Evolutionary conservation across 2,329 filamentous ascomycete species (phyloP), one percentile per base, ranked within the genome.

Genomic region (Daldinia sp.): DNA sequence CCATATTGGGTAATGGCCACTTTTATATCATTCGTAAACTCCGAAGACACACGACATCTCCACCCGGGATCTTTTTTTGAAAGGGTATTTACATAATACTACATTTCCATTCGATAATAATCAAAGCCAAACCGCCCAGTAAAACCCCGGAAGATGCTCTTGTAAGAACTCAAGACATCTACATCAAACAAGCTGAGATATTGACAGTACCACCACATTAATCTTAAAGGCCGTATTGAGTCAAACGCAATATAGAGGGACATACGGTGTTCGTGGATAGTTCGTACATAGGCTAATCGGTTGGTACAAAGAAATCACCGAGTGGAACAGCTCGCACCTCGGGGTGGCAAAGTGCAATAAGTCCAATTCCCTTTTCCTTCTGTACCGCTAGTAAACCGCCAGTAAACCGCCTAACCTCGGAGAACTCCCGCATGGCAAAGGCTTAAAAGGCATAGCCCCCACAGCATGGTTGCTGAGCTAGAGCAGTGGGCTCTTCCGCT

Each of bases 311-410:
- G 29, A 39, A 50, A 39, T 7, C 5, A 17, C 25, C 50, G 21
- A 45, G 27, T 55, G 27, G 58, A 34, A 50, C 25, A 13, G 8
- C 30, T 51, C 25, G 27, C 17, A n/a, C 1, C 49, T 45, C 43
- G 41, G 32, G 9, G 39, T 60, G 57, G 49, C 57, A 39, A 60
- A 49, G 23, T 30, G 17, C 32, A 30, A 21, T 47, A 52, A 4
- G 21, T 37, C 37, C 6, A 43, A 41, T 35, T 47, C 43, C 39
- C 45, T 49, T 19, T 15, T 21, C 37, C 37, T 43, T 43, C 6
- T 2, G 11, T 43, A 10, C 15, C 25, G 15, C 8, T 13, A 29
- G 23, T 17, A 29, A 17, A 15, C n/a, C 13, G 13, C 8, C 13
- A 29, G 23, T 17, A 29, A 17, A 15, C n/a, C 13, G 13, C 25